Evolutionary conservation across 2,329 filamentous ascomycete species (phyloP).

Genomic region (Xylaria sp.): DNA sequence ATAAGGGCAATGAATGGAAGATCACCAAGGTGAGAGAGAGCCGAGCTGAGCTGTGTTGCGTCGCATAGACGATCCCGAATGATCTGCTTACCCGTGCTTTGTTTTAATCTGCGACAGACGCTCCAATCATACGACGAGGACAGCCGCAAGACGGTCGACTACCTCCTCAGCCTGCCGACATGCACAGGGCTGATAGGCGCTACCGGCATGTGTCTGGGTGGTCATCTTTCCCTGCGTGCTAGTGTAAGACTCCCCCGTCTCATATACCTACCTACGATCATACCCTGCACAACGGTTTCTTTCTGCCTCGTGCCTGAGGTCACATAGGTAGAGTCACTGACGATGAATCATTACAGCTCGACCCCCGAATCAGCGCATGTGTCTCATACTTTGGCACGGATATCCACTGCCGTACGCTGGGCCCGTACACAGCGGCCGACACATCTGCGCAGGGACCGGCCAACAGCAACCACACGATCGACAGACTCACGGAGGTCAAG

Average conservation of each 20-base stretch:
- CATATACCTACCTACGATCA: neutral
- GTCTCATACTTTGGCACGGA: slow-evolving; percentile 93
- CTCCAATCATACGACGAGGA: slow-evolving; percentile 83
- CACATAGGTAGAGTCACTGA: neutral
- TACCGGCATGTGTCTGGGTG: slow-evolving; percentile 89
- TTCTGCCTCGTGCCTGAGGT: no score
- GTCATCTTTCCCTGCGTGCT: slow-evolving; percentile 67
- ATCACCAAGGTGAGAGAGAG: slow-evolving; percentile 58
- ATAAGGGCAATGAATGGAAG: slow-evolving; percentile 82
- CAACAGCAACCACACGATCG: slow-evolving; percentile 47
- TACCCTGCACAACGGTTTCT: neutral
- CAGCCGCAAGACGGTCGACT: slow-evolving; percentile 60
- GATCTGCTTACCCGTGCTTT: slow-evolving; percentile 1
- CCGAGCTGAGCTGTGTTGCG: slow-evolving; percentile 8
- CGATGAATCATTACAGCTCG: slow-evolving; percentile 44
- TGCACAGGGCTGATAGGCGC: slow-evolving; percentile 75
- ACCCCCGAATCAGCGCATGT: slow-evolving; percentile 67
- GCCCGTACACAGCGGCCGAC: slow-evolving; percentile 49
- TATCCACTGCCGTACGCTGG: slow-evolving; percentile 74
- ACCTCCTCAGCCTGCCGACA: slow-evolving; percentile 65
- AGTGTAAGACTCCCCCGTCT: slow-evolving; percentile 38
- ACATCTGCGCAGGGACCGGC: slow-evolving; percentile 36
- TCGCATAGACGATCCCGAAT: slow-evolving; percentile 4
- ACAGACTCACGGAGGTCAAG: slow-evolving; percentile 58
- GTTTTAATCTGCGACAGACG: slow-evolving; percentile 45